A percentile compares a stretch with the other conserved stretches of the same genome.
phyloP scores from a whole-genome alignment of 2,329 filamentous ascomycete genomes.

The Dactylellina parvicollis region DNA sequence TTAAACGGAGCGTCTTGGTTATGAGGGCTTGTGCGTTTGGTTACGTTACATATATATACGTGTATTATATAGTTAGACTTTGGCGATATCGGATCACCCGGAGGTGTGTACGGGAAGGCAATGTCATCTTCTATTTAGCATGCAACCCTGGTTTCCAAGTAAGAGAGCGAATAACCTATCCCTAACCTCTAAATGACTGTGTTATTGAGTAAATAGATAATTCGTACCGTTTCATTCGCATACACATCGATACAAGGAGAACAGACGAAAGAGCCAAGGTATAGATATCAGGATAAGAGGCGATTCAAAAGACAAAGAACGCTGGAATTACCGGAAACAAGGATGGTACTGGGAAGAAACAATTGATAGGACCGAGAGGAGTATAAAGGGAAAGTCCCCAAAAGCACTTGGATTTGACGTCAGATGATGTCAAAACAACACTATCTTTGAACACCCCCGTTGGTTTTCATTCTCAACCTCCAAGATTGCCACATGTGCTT shows the following conservation, averaged over 20 bases:
- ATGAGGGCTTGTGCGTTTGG: neutral
- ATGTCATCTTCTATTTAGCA: constrained; percentile 9
- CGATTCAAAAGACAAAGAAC: constrained; percentile 12
- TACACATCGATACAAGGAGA: constrained; percentile 27
- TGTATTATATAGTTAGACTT: constrained; percentile 32
- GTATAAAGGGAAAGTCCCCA: constrained; percentile 14
- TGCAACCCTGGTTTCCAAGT: neutral
- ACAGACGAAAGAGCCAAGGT: constrained; percentile 18
- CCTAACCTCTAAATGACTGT: neutral
- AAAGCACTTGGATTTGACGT: constrained; percentile 17
- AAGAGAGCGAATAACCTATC: neutral
- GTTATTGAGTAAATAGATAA: neutral
- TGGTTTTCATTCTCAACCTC: constrained; percentile 14
- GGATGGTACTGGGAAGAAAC: constrained; percentile 25
- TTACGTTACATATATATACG: constrained; percentile 13
- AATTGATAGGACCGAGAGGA: constrained; percentile 8
- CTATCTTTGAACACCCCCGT: constrained; percentile 14
- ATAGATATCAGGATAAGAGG: constrained; percentile 35
- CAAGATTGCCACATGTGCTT: constrained; percentile 9
- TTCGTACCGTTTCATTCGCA: constrained; percentile 36
- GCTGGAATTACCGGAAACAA: constrained; percentile 53
- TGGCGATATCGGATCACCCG: constrained; percentile 2
- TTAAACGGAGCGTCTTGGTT: constrained; percentile 33
- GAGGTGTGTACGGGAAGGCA: constrained; percentile 15
- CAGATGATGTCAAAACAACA: constrained; percentile 17